Conservation (phyloP, 2,329 filamentous ascomycete genomes). For the Aspergillus ustus region DNA sequence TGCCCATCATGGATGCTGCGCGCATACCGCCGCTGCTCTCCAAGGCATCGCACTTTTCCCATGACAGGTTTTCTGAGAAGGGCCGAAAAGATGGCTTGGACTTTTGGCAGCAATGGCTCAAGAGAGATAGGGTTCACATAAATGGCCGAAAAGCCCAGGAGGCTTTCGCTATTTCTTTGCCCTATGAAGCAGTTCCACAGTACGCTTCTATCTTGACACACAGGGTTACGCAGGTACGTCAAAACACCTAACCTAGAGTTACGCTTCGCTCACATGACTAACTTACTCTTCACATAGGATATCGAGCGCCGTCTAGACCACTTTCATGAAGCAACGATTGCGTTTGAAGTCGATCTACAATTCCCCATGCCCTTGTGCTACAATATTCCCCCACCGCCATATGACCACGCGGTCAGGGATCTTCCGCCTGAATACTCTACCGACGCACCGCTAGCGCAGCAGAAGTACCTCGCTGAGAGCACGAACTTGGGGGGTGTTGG, state of each 20-base stretch:
- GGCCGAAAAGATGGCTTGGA: not conserved
- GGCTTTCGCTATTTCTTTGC: not conserved
- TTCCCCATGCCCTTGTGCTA: slow-evolving; percentile 26
- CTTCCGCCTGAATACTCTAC: slow-evolving; percentile 40
- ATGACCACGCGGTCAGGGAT: slow-evolving; percentile 38
- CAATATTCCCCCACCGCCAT: slow-evolving; percentile 36
- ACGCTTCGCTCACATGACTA: not conserved
- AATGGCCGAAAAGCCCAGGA: not conserved
- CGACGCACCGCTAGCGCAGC: slow-evolving; percentile 34
- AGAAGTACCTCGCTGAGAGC: slow-evolving; percentile 19
- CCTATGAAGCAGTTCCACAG: not conserved
- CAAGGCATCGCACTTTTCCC: not conserved
- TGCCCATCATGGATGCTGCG: slow-evolving; percentile 23
- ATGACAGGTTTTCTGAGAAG: not conserved
- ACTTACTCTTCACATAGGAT: slow-evolving; percentile 6
- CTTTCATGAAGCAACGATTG: slow-evolving; percentile 4
- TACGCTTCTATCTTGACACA: not conserved
- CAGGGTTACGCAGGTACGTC: not conserved
- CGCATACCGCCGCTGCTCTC: slow-evolving; percentile 5
- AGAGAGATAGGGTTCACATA: not conserved
- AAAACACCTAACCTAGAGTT: not conserved
- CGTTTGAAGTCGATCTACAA: slow-evolving; percentile 21
- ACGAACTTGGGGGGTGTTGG: slow-evolving; percentile 14
- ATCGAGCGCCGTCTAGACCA: slow-evolving; percentile 3
- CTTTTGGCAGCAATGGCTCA: not conserved